A percentile compares a stretch with the other conserved stretches of the same genome.
phyloP scores from a whole-genome alignment of 768 basidiomycete species.

The Pisolithus albus region DNA sequence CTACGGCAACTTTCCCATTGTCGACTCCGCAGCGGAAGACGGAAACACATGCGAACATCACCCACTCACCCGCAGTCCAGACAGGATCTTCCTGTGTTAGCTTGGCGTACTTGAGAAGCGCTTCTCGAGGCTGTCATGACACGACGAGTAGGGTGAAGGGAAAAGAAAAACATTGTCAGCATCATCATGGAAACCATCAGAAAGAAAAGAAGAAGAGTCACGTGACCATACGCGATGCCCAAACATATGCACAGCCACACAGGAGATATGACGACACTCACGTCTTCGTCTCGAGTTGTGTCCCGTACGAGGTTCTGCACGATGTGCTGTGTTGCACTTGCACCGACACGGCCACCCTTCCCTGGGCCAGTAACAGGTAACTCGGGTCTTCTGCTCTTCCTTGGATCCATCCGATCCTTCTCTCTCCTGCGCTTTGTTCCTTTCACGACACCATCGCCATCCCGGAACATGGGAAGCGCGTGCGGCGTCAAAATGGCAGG shows the following conservation, averaged over 20 bases:
- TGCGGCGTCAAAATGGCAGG: conserved; percentile 92
- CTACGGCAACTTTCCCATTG: conserved; percentile 19
- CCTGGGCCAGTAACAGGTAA: conserved; percentile 92
- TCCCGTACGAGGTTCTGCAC: conserved; percentile 93
- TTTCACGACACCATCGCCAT: conserved; percentile 57
- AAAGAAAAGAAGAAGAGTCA: conserved; percentile 10
- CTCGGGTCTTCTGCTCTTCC: conserved; percentile 89
- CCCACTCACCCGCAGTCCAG: conserved; percentile 74
- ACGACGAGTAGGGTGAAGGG: conserved; percentile 14
- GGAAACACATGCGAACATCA: conserved; percentile 8
- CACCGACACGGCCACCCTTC: conserved; percentile 88
- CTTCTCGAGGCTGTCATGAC: conserved; percentile 80
- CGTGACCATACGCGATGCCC: conserved; percentile 10
- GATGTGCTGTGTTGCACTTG: conserved; percentile 94
- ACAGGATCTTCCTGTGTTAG: conserved; percentile 69
- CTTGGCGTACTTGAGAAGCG: conserved; percentile 88
- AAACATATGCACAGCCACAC: conserved; percentile 1
- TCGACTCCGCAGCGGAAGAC: conserved; percentile 23
- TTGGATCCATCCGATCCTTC: conserved; percentile 80
- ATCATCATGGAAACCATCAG: conserved; percentile 23
- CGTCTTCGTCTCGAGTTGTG: conserved; percentile 88
- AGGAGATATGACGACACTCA: conserved; percentile 40
- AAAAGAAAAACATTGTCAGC: conserved; percentile 19
- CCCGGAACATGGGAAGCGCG: conserved; percentile 87
- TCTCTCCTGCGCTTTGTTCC: conserved; percentile 86